Conservation (phyloP, 371 early-diverging fungal genomes). For the Mucor piriformis region DNA sequence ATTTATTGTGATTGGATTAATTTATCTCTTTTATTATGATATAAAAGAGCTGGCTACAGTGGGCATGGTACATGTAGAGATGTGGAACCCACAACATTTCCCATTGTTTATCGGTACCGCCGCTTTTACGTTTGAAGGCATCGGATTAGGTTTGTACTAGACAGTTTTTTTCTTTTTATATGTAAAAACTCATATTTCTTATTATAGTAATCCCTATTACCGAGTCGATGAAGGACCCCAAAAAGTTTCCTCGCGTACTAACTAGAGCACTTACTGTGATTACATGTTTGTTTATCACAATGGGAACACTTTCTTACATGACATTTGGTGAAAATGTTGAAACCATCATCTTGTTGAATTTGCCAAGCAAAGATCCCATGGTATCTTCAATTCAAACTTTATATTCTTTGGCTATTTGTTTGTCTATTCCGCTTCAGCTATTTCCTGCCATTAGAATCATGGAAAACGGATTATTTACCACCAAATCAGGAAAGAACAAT, state of each 20-base stretch:
- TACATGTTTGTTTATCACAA: constrained; percentile 69
- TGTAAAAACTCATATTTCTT: neutral
- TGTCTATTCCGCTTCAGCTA: constrained; percentile 81
- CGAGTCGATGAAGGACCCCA: constrained; percentile 81
- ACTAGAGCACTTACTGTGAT: constrained; percentile 68
- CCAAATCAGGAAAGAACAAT: constrained; percentile 68
- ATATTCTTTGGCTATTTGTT: constrained; percentile 85
- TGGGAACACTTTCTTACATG: constrained; percentile 81
- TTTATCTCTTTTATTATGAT: constrained; percentile 79
- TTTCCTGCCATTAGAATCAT: constrained; percentile 88
- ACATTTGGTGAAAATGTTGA: constrained; percentile 80
- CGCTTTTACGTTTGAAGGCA: constrained; percentile 90
- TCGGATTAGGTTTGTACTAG: constrained; percentile 65
- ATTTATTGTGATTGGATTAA: constrained; percentile 81
- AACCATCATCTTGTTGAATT: constrained; percentile 79
- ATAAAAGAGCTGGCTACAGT: constrained; percentile 53
- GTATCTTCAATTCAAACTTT: constrained; percentile 73
- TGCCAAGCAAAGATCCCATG: constrained; percentile 67
- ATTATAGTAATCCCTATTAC: constrained; percentile 63
- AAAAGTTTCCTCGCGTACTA: constrained; percentile 74
- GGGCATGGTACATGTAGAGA: constrained; percentile 63
- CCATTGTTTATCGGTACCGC: constrained; percentile 88
- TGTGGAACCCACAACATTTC: constrained; percentile 73
- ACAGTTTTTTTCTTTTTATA: neutral
- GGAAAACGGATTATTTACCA: constrained; percentile 72